These are phyloP conservation scores for Penicillium sp. DNA, from an alignment of 2,329 filamentous ascomycete species.

Conservation along the genomic window DNA sequence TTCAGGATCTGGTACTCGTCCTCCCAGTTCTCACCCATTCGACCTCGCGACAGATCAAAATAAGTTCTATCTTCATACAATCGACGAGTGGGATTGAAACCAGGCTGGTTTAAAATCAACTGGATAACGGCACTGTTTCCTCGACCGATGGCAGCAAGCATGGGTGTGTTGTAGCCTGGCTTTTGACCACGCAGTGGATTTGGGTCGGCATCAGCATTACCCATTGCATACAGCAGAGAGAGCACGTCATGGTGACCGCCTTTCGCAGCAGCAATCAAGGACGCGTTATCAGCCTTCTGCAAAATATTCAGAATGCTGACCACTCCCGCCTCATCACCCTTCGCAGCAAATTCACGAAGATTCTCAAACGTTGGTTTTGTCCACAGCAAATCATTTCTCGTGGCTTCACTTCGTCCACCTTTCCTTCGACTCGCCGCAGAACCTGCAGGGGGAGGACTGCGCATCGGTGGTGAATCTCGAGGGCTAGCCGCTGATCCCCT, in stretches of 20 bases:
- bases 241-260: slow-evolving; percentile 89
- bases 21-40: slow-evolving; percentile 85
- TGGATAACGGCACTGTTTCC: slow-evolving; percentile 82
- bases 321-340: slow-evolving; percentile 53
- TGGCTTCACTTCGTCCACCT: slow-evolving; percentile 52
- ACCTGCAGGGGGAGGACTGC: slow-evolving; percentile 43
- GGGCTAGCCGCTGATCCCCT: slow-evolving; percentile 34
- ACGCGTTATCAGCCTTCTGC: slow-evolving; percentile 72
- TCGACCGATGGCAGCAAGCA: slow-evolving; percentile 90
- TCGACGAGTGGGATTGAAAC: slow-evolving; percentile 78
- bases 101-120: slow-evolving; percentile 72
- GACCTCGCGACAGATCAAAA: slow-evolving; percentile 79
- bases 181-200: slow-evolving; percentile 60
- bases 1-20: slow-evolving; percentile 82
- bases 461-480: slow-evolving; percentile 46
- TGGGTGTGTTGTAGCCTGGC: slow-evolving; percentile 81
- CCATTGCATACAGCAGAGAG: slow-evolving; percentile 72
- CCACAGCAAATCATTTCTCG: slow-evolving; percentile 53
- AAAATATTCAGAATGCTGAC: slow-evolving; percentile 52
- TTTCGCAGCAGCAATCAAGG: slow-evolving; percentile 86
- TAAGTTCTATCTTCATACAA: slow-evolving; percentile 78
- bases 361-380: slow-evolving; percentile 54
- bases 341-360: slow-evolving; percentile 50
- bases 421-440: slow-evolving; percentile 41
- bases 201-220: slow-evolving; percentile 69